Evolutionary conservation across 345 rosid genomes (phyloP).

Genomic region (Acer negundo): DNA sequence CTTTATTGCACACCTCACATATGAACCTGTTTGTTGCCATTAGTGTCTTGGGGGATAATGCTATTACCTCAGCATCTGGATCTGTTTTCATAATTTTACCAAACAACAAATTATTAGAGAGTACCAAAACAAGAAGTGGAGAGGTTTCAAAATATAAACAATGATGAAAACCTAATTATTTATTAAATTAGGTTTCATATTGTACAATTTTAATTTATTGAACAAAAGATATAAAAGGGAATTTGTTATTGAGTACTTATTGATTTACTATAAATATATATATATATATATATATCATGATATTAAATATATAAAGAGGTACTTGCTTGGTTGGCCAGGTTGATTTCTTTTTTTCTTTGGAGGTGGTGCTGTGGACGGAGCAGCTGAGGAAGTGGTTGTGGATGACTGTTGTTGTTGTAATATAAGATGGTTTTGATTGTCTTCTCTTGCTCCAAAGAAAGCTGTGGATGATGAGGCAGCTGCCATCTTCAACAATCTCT

Average conservation of each 20-base stretch:
- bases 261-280: slow-evolving; percentile 1
- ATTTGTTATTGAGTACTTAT: slow-evolving; percentile 1
- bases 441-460: slow-evolving; percentile 31
- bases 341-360: slow-evolving; percentile 77
- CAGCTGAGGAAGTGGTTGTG: slow-evolving; percentile 41
- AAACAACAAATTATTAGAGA: background rate
- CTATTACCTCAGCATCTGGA: slow-evolving; percentile 90
- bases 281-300: slow-evolving; percentile 5
- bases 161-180: background rate
- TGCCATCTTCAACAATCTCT: slow-evolving; percentile 36
- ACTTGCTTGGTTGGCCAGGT: slow-evolving; percentile 85
- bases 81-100: slow-evolving; percentile 38
- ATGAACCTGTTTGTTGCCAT: slow-evolving; percentile 91
- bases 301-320: slow-evolving; percentile 23
- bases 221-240: background rate
- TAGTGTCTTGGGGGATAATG: slow-evolving; percentile 83
- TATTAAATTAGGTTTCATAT: slow-evolving; percentile 8
- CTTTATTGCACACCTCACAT: slow-evolving; percentile 87
- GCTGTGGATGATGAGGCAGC: slow-evolving; percentile 42
- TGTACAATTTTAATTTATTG: background rate
- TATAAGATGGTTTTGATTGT: slow-evolving; percentile 41
- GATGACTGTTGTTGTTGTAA: slow-evolving; percentile 47
- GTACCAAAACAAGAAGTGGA: background rate
- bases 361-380: slow-evolving; percentile 39
- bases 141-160: background rate